Evolutionary conservation across 768 basidiomycete genomes (phyloP).

Genomic region (Phlebiopsis flavidoalba): DNA sequence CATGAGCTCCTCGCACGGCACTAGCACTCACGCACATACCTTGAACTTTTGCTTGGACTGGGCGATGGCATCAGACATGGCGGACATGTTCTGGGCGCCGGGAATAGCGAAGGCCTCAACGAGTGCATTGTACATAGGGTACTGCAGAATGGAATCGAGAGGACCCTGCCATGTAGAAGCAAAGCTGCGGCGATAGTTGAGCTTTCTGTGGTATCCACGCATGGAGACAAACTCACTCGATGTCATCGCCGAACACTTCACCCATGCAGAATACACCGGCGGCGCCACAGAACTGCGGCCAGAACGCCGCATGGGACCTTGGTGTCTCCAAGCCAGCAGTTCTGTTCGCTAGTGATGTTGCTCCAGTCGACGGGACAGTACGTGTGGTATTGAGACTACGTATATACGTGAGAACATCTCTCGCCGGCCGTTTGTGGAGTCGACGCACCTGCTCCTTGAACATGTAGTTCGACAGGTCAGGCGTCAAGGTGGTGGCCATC

Average conservation of each 20-base stretch:
- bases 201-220: conserved; percentile 14
- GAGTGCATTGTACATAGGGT: conserved; percentile 62
- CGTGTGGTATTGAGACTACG: conserved; percentile 64
- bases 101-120: conserved; percentile 67
- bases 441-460: conserved; percentile 55
- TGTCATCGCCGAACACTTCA: conserved; percentile 60
- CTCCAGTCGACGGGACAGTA: conserved; percentile 73
- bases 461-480: conserved; percentile 61
- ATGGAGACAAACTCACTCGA: conserved; percentile 35
- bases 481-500: conserved; percentile 59
- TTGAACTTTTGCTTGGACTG: conserved; percentile 51
- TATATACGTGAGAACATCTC: neutral
- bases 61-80: conserved; percentile 44
- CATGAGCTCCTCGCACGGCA: neutral
- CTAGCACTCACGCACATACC: conserved; percentile 18
- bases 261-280: conserved; percentile 86
- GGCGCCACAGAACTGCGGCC: conserved; percentile 67
- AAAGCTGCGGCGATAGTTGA: conserved; percentile 29
- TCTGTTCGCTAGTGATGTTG: conserved; percentile 65
- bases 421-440: neutral
- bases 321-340: conserved; percentile 81
- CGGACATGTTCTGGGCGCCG: conserved; percentile 58
- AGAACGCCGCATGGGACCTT: conserved; percentile 69
- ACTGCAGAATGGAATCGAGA: conserved; percentile 69
- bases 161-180: conserved; percentile 59